Base-by-base conservation (phyloP, 371 early-diverging fungal genomes). In the Circinella minor region DNA sequence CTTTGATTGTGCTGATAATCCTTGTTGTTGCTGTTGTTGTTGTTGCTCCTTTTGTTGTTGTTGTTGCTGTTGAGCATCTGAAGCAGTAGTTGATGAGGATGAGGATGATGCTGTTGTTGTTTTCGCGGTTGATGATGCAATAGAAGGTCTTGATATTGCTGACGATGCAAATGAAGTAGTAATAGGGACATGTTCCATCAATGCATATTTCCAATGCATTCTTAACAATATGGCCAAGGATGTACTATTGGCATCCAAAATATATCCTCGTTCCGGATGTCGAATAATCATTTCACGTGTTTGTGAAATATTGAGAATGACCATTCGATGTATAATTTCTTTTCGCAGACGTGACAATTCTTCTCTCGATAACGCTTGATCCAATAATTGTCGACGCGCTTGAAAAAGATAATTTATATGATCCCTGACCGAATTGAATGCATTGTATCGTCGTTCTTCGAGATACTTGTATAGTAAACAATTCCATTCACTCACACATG, bases 401-500 rank as follows among this genome's bases (percentile, higher is more conserved):
- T 89, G 85, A 66, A 89, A 88, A 27, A 93, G 77, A 60, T 77
- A 81, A 57, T 83, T 81, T 62, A 92, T 89, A 55, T 87, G 83
- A 67, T 81, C 83, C 39, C 82, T 81, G 11, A 90, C 82, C 4
- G 76, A 59, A 48, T 77, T 82, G 74, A 90, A 90, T n/a, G 82
- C 61, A 4, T 68, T 73, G 63, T 93, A 93, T 43, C 85, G 76
- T 49, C 89, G 84, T 48, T 81, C 64, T 18, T 79, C 73, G 46
- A 93, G 77, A 66, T 86, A 87, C 3, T 65, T 74, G 60, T 89
- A 86, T 18, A 92, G 75, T 18, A 81, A 65, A 39, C 76, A 75
- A 51, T 87, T 83, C 92, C 92, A 91, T 77, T 91, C 90, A 46
- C 90, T 81, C 3, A 91, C 81, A 48, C 84, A 85, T 5, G 89